These are phyloP conservation scores for Naganishia antarctica DNA, from an alignment of 768 basidiomycete genomes.

Conservation along the genomic window DNA sequence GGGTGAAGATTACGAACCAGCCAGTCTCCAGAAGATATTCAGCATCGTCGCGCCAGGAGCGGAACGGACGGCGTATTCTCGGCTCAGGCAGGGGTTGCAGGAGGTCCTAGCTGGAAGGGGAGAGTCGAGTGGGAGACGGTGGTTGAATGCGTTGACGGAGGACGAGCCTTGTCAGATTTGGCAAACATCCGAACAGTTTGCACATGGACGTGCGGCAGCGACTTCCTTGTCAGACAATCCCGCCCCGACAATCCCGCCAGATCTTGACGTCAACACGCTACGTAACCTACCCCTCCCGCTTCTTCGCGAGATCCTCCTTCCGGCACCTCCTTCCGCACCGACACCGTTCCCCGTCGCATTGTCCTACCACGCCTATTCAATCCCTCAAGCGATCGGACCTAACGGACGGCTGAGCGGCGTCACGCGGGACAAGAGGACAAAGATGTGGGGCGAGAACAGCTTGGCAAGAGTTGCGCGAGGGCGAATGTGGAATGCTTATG, in stretches of 20 bases:
- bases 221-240: background rate
- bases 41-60: background rate
- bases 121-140: background rate
- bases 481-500: conserved; percentile 17
- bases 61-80: background rate
- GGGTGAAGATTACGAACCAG: conserved; percentile 24
- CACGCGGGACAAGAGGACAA: conserved; percentile 12
- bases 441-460: conserved; percentile 6
- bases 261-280: background rate
- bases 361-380: conserved; percentile 12
- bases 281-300: conserved; percentile 17
- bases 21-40: conserved; percentile 16
- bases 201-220: background rate
- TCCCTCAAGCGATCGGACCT: conserved; percentile 10
- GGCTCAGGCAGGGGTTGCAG: conserved; percentile 1
- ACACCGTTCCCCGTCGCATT: conserved; percentile 17
- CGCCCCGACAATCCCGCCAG: background rate
- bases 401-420: conserved; percentile 14
- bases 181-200: background rate
- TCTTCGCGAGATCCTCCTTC: conserved; percentile 19
- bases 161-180: background rate
- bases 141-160: background rate
- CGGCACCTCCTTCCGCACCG: background rate
- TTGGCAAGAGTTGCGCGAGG: conserved; percentile 10
- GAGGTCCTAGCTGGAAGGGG: background rate